These are phyloP conservation scores for Dictyostelium firmibasis DNA, from an alignment of 78 protist species.

Conservation along the genomic window DNA sequence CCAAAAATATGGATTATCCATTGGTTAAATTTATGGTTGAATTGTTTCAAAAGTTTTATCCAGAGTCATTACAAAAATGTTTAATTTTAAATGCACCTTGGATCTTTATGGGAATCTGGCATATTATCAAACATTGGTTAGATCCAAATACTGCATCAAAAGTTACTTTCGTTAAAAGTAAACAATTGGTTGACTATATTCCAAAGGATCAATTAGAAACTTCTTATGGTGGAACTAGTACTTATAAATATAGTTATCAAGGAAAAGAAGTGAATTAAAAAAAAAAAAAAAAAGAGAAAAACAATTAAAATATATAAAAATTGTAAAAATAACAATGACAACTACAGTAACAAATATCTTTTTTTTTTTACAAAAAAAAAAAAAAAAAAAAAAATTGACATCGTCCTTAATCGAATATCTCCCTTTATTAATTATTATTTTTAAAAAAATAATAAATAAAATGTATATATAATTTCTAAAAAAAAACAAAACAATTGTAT, in stretches of 20 bases:
- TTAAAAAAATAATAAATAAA: background rate
- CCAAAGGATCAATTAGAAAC: slow-evolving; percentile 2
- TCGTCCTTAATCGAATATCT: background rate
- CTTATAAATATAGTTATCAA: slow-evolving; percentile 43
- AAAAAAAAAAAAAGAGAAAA: background rate
- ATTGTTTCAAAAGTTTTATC: slow-evolving; percentile 60
- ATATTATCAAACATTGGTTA: slow-evolving; percentile 74
- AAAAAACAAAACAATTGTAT: background rate
- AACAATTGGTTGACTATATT: slow-evolving; percentile 29
- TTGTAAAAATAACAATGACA: background rate
- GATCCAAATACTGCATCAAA: slow-evolving; percentile 69
- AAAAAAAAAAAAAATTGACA: background rate
- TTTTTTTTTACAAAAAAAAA: too few species aligned
- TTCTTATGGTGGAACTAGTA: slow-evolving; percentile 43
- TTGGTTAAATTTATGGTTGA: slow-evolving; percentile 55
- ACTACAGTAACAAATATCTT: too few species aligned
- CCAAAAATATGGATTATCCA: slow-evolving; percentile 71
- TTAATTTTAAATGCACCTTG: slow-evolving; percentile 75
- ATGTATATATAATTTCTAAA: background rate
- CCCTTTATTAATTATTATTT: background rate
- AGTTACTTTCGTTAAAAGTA: slow-evolving; percentile 48
- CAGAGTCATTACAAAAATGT: slow-evolving; percentile 51
- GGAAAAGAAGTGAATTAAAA: slow-evolving; percentile 2
- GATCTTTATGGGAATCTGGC: slow-evolving; percentile 73
- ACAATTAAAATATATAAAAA: background rate